These are phyloP conservation scores for Bryopsis sp. DNA, from an alignment of 139 green algal species.

Conservation along the genomic window DNA sequence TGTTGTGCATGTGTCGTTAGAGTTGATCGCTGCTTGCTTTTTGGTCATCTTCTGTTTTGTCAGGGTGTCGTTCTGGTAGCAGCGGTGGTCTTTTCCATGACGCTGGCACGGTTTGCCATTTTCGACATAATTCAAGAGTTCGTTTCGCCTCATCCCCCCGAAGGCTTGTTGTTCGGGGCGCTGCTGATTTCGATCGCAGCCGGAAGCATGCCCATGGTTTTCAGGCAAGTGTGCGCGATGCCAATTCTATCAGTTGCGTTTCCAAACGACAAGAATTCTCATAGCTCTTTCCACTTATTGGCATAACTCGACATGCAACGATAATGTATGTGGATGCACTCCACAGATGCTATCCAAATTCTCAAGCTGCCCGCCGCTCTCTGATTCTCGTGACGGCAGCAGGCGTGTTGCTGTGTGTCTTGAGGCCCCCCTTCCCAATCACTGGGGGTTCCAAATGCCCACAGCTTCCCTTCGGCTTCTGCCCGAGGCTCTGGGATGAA, in stretches of 20 bases:
- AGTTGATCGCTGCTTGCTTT: too few species aligned
- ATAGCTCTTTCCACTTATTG: too few species aligned
- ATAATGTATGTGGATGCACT: too few species aligned
- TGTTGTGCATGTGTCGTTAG: too few species aligned
- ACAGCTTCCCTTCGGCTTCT: conserved; percentile 66
- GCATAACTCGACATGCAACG: too few species aligned
- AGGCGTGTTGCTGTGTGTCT: conserved; percentile 40
- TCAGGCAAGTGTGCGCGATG: too few species aligned
- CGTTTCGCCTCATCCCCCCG: conserved; percentile 48
- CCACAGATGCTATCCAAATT: conserved; percentile 18
- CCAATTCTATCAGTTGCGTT: conserved; percentile 49
- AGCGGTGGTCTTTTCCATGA: conserved; percentile 41
- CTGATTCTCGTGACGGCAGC: conserved; percentile 27
- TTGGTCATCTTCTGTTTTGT: too few species aligned
- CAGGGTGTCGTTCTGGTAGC: neutral
- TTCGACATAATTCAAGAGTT: conserved; percentile 66
- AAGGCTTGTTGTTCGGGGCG: conserved; percentile 68
- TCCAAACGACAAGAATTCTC: too few species aligned
- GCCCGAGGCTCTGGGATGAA: conserved; percentile 81
- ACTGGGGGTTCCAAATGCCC: conserved; percentile 64
- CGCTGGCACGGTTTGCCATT: conserved; percentile 65
- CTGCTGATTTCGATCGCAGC: conserved; percentile 48
- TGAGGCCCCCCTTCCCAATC: conserved; percentile 69
- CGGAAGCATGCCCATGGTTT: conserved; percentile 61
- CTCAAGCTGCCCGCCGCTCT: conserved; percentile 17